Base-by-base conservation (phyloP, 305 asterid genomes). In the Fraxinus latifolia region DNA sequence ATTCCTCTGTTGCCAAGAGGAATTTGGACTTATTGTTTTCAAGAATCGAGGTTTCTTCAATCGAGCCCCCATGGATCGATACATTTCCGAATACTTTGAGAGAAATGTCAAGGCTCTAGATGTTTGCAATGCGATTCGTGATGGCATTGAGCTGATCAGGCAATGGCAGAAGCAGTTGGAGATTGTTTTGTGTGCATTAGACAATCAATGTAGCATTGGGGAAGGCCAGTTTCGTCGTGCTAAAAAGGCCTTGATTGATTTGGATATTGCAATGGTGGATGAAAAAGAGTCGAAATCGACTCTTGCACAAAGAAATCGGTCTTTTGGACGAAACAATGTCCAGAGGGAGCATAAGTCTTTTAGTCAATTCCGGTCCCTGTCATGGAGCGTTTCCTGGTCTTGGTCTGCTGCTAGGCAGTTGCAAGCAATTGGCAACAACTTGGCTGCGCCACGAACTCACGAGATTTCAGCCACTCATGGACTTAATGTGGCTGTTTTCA, bases 161-260 rank as follows among this genome's bases (percentile, higher is more conserved):
- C 90, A 87, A 39, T 88, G 87, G 90, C 87, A 86, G 47, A 90
- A 90, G 58, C 90, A 84, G 37, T 21, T 88, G 29, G 93, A 87
- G 68, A 87, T 90, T 25, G 85, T 90, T 3, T 34, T 88, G 7
- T 84, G 90, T 74, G 91, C 91, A 0, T 79, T 90, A 27, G 88
- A 83, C 32, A 84, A 86, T 29, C 93, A 87, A 79, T 84, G 85
- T 11, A 86, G 81, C 84, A 71, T 87, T 29, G 91, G 90, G 1
- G 93, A 88, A 67, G 93, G 90, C 27, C 93, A 90, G 23, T 80
- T 90, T 74, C 93, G 91, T 29, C 87, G 93, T 7, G 88, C 91
- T 0, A 90, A 88, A 58, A 90, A 82, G 77, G 91, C 93, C 3
- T 58, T 90, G 1, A 67, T 76, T 39, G 91, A 90, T 65, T 80